Base-by-base conservation (phyloP, 106 monocot species). In the Narthecium ossifragum region DNA sequence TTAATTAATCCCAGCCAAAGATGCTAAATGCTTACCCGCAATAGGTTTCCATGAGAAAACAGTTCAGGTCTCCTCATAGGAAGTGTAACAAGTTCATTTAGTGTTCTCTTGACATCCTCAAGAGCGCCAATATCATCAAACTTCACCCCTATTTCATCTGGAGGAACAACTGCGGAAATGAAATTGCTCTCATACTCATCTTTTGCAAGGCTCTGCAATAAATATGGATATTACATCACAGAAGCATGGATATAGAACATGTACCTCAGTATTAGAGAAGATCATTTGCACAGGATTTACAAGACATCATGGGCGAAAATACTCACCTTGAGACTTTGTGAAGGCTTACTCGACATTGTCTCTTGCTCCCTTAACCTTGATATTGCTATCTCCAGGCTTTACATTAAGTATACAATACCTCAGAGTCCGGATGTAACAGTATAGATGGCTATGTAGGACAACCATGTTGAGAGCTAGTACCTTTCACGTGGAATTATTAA, bases 121-220 rank as follows among this genome's bases (percentile, higher is more conserved):
- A 98, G 81, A 61, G 98, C 98, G 13, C 98, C 98, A 70, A 98
- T 85, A 70, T 98, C 90, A 62, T 91, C 91, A 76, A 91, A 98
- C 37, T 70, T 91, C 22, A 98, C 87, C 37, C 84, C 98, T 64
- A 88, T 74, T 74, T 98, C 98, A 61, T 83, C 86, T 55, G 98
- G 71, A 11, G 91, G 81, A 28, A 98, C 86, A 45, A 98, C 91
- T 3, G 98, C 84, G 26, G 90, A 88, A 70, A 98, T 60, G 43
- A 98, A 98, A 65, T 87, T 88, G 65, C 75, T 87, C 70, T 98
- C 98, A 63, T 84, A 98, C 43, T 98, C 98, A 56, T 98, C 91
- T 79, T 88, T 98, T 43, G 91, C 86, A 57, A 88, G 71, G 38
- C 46, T 82, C 98, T 98, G 79, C 67, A 84, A 46, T 60, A 63